These are phyloP conservation scores for Anthoceros angustus DNA, from an alignment of 225 moss, liverwort and hornwort species.

Conservation along the genomic window DNA sequence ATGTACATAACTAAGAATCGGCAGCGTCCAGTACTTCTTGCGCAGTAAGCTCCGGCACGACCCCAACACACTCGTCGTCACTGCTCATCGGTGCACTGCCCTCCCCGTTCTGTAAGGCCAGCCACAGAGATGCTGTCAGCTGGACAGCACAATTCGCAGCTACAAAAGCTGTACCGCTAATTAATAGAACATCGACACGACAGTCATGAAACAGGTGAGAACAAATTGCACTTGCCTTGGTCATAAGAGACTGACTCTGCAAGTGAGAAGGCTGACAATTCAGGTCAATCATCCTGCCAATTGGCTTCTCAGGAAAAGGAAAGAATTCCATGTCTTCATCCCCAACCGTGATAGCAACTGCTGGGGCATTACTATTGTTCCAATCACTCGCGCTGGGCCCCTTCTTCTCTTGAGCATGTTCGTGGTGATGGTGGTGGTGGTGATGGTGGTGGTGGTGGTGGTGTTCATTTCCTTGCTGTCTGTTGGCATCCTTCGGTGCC, in stretches of 20 bases:
- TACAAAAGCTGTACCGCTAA: no score
- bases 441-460: slow-evolving; percentile 22
- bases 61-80: slow-evolving; percentile 26
- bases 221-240: slow-evolving; percentile 13
- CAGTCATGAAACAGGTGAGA: neutral
- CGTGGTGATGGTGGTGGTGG: no score
- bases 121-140: neutral
- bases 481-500: slow-evolving; percentile 4
- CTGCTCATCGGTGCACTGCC: slow-evolving; percentile 28
- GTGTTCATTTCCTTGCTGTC: slow-evolving; percentile 10
- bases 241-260: slow-evolving; percentile 46
- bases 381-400: slow-evolving; percentile 7
- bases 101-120: slow-evolving; percentile 10
- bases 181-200: neutral
- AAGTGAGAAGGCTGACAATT: slow-evolving; percentile 70
- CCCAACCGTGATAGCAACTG: slow-evolving; percentile 45
- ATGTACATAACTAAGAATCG: no score
- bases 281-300: slow-evolving; percentile 58
- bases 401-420: slow-evolving; percentile 10
- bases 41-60: slow-evolving; percentile 31
- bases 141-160: neutral
- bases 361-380: slow-evolving; percentile 72
- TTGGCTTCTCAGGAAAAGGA: slow-evolving; percentile 16
- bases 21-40: slow-evolving; percentile 7
- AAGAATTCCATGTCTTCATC: slow-evolving; percentile 50